Percentiles rank a stretch among this genome's conserved stretches.
Conservation (phyloP, 345 rosid genomes). For the Capsella bursapastoris region DNA sequence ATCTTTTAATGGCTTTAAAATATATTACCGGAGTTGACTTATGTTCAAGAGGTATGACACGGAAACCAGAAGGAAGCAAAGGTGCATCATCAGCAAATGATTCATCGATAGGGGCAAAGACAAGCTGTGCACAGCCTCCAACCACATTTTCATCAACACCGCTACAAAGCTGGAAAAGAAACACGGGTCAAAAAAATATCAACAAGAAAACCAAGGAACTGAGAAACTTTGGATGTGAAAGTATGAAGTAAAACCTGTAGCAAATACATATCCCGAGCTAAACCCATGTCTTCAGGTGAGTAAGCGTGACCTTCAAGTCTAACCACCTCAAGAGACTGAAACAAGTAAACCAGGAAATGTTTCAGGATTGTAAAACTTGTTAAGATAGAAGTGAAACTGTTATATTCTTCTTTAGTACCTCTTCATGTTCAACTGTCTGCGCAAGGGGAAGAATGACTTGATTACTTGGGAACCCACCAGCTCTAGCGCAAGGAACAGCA, state of each 20-base stretch:
- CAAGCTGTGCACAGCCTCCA: conserved; percentile 95
- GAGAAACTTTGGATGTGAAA: conserved; percentile 4
- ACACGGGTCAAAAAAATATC: neutral
- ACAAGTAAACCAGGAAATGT: neutral
- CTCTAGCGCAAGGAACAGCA: conserved; percentile 80
- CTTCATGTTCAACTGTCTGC: conserved; percentile 91
- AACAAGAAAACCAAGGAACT: neutral
- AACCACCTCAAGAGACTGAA: conserved; percentile 90
- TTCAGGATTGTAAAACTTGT: neutral
- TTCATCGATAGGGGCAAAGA: conserved; percentile 94
- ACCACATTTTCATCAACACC: conserved; percentile 92
- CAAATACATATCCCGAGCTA: conserved; percentile 88
- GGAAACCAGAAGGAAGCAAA: conserved; percentile 88
- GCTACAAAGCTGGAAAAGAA: conserved; percentile 67
- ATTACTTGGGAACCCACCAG: conserved; percentile 89
- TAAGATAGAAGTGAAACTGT: neutral
- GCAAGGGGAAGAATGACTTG: conserved; percentile 94
- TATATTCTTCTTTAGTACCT: conserved; percentile 53
- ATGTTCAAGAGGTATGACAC: conserved; percentile 86
- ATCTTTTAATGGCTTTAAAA: neutral
- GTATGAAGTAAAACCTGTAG: conserved; percentile 63
- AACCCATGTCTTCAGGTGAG: conserved; percentile 85
- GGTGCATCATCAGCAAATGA: conserved; percentile 99
- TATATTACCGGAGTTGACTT: conserved; percentile 59
- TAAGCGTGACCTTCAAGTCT: conserved; percentile 88